Base-by-base conservation (phyloP, 371 early-diverging fungal genomes). In the Mucor saturninus region DNA sequence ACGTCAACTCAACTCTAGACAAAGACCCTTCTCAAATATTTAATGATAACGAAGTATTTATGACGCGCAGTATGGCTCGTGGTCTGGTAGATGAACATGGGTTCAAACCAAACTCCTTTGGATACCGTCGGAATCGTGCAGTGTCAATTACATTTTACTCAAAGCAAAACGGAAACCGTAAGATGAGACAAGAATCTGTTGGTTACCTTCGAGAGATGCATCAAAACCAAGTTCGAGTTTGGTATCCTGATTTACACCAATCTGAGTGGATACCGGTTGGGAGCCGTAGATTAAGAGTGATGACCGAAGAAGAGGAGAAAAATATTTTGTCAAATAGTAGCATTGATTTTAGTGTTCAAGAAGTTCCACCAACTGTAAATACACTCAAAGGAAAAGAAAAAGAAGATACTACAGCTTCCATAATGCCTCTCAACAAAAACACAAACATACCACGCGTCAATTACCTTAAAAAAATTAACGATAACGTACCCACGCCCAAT, bases 31-130 rank as follows among this genome's bases (percentile, higher is more conserved):
- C 64, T 2, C 79, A 79, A 35, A 65, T 79, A 28, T 83, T 83
- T 50, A 79, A 80, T 49, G 78, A 83, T 3, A 83, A 75, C n/a
- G 82, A 84, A 3, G 80, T 82, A 0, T 83, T 81, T 43, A 70
- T 85, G 58, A 85, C 87, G 0, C 76, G 85, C 14, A 76, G 80
- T 6, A 79, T 84, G 37, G 84, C 81, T 4, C 74, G 67, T 38
- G 66, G 80, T 8, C 51, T 86, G n/a, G 55, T 60, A 1, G 83
- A 79, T 38, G 69, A 76, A 15, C 58, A 74, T 61, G 73, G 84
- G 39, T 77, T 82, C 56, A 59, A 73, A 38, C 73, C 83, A 54
- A 83, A 83, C 52, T 59, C 78, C 3, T 77, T 80, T 63, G 83
- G 86, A 6, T 84, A 86, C 53, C 72, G 81, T 5, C 71, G 77